These are phyloP conservation scores for Sporothrix schenckii DNA, from an alignment of 2,329 filamentous ascomycete species.

Conservation along the genomic window DNA sequence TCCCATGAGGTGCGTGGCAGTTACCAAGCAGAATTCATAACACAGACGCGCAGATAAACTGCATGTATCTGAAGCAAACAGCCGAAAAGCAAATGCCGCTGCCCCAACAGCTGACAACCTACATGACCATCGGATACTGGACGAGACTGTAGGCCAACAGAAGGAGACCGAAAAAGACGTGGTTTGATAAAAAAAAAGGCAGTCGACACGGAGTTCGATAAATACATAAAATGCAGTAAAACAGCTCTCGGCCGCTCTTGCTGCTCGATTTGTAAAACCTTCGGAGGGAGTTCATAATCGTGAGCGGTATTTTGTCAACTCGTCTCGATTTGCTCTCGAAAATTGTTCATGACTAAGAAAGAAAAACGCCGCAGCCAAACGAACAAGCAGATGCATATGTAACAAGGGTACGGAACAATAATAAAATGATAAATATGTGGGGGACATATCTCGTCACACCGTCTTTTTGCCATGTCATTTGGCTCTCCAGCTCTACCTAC, in stretches of 20 bases:
- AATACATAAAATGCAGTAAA: neutral
- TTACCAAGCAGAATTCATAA: neutral
- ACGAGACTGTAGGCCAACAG: neutral
- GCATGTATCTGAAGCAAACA: neutral
- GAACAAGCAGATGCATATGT: neutral
- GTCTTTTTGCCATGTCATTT: neutral
- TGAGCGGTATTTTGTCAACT: neutral
- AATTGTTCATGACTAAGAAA: neutral
- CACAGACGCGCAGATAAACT: neutral
- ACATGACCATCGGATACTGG: neutral
- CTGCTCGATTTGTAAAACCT: neutral
- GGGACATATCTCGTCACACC: constrained; percentile 14
- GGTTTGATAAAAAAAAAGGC: neutral
- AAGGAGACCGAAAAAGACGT: neutral
- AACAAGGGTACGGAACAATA: neutral
- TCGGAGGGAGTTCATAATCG: too few species aligned
- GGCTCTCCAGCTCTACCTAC: neutral
- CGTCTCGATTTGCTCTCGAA: neutral
- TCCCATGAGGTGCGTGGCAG: constrained; percentile 7
- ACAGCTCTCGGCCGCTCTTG: neutral
- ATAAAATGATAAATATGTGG: neutral
- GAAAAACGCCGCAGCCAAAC: neutral
- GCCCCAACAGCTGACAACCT: neutral
- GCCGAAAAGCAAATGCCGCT: neutral
- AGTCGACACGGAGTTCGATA: neutral